Percentiles rank a stretch among this genome's conserved stretches.
Evolutionary conservation across 2,329 filamentous ascomycete species (phyloP).

Genomic region (Paraphoma chrysanthemicola): DNA sequence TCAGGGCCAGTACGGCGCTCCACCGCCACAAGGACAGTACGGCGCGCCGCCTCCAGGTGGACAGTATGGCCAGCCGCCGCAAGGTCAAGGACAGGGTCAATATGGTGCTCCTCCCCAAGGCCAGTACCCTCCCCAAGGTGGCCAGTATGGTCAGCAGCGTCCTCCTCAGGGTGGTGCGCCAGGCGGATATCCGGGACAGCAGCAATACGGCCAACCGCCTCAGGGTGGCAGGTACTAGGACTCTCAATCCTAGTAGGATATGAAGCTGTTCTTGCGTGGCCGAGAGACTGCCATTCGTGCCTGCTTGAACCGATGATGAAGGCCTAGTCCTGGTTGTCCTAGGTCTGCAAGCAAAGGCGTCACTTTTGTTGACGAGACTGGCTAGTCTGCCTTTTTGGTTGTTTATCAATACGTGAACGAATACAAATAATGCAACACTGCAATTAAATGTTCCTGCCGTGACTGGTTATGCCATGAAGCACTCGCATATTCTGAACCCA

Average conservation of each 20-base stretch:
- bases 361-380: not conserved
- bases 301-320: too few relatives aligned
- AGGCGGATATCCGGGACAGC: not conserved
- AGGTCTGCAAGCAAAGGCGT: not conserved
- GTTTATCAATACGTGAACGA: not conserved
- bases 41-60: conserved; percentile 10
- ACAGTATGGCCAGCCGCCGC: conserved; percentile 15
- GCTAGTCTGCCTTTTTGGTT: not conserved
- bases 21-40: conserved; percentile 21
- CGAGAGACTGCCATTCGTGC: not conserved
- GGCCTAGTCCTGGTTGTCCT: too few relatives aligned
- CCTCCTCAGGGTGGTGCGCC: not conserved
- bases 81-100: conserved; percentile 15
- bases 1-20: conserved; percentile 23
- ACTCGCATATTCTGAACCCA: too few relatives aligned
- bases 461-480: too few relatives aligned
- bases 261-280: not conserved
- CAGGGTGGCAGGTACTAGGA: conserved; percentile 23
- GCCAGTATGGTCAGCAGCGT: conserved; percentile 11
- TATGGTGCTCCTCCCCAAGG: conserved; percentile 31
- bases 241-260: not conserved
- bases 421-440: not conserved
- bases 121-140: conserved; percentile 9
- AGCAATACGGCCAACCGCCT: conserved; percentile 13
- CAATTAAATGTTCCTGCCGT: too few relatives aligned